Base-by-base conservation (phyloP, 2,329 filamentous ascomycete species). In the Mariannaea elegans region DNA sequence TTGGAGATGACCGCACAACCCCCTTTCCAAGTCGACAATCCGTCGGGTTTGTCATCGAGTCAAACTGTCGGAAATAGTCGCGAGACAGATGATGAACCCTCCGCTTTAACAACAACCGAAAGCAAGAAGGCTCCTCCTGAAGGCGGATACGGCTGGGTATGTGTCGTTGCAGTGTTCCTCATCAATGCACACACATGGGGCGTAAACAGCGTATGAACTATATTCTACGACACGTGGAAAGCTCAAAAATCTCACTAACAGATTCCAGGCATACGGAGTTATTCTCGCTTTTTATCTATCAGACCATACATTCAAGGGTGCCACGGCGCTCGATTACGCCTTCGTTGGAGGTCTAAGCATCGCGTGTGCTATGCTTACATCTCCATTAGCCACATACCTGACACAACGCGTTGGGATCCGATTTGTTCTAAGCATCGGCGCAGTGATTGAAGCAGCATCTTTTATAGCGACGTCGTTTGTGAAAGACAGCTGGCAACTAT, bases 331-430 rank as follows among this genome's bases (percentile, higher is more conserved):
- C 1, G 78, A 86, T 24, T 88, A 83, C 65, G 86, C 86, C 21
- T 84, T 89, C 65, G 79, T 89, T 18, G 87, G 87, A 36, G 84
- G 83, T 1, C 78, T 89, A 1, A 82, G 80, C 46, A 82, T 87
- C 57, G 82, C 81, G 5, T 77, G 74, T 52, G 68, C 74, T 5
- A 71, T 78, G 52, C 59, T 79, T 10, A 63, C 78, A 23, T 73
- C 81, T 39, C 84, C 85, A n/a, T 39, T 78, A 1, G 72, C 73
- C 8, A 71, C 71, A 1, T 54, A 71, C 32, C 61, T 65, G 16
- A 71, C 70, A 7, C 67, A 64, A 14, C 55, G 62, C 6, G 66
- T 75, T 45, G 77, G 78, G 16, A 70, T 71, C n/a, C 10, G 71
- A 3, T 41, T 58, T 13, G 72, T 75, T 1, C 77, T 89, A 65